Evolutionary conservation across 805 yeast genomes (phyloP).

Genomic region (Yarrowia divulgata): DNA sequence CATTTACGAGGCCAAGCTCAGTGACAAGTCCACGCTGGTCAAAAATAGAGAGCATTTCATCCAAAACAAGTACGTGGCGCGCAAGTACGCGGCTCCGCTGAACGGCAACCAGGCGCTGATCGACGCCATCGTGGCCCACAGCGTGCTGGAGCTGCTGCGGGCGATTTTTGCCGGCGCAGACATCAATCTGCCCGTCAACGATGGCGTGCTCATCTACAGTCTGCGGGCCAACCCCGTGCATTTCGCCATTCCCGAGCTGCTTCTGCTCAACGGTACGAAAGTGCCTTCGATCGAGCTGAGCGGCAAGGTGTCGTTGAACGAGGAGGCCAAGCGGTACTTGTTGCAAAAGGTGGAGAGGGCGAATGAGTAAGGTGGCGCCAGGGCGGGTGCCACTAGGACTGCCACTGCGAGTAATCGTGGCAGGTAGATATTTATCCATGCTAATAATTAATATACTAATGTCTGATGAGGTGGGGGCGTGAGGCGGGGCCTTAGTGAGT

Average conservation of each 20-base stretch:
- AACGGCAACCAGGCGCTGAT: conserved; percentile 49
- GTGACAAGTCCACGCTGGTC: conserved; percentile 49
- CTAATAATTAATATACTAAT: conserved; percentile 8
- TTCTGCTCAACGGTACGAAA: conserved; percentile 52
- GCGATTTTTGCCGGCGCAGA: conserved; percentile 54
- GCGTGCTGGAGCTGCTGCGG: conserved; percentile 46
- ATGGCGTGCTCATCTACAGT: conserved; percentile 48
- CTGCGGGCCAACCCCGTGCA: conserved; percentile 45
- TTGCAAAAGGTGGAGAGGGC: conserved; percentile 36
- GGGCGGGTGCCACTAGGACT: conserved; percentile 5
- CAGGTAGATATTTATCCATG: conserved; percentile 34
- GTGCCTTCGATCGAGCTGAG: conserved; percentile 42
- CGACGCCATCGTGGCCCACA: conserved; percentile 49
- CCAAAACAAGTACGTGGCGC: conserved; percentile 66
- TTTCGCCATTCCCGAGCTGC: conserved; percentile 53
- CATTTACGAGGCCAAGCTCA: conserved; percentile 62
- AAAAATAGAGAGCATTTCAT: conserved; percentile 66
- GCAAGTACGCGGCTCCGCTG: conserved; percentile 54
- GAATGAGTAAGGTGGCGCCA: conserved; percentile 20
- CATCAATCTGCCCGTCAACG: conserved; percentile 46
- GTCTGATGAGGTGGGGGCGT: neutral
- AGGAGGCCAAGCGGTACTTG: conserved; percentile 38
- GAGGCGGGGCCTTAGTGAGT: no score
- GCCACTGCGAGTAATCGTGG: conserved; percentile 7
- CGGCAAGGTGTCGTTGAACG: conserved; percentile 19